A percentile compares a stretch with the other conserved stretches of the same genome.
Evolutionary conservation across 371 early-diverging fungal genomes (phyloP).

Genomic region (Amoeboaphelidium protococcarum): DNA sequence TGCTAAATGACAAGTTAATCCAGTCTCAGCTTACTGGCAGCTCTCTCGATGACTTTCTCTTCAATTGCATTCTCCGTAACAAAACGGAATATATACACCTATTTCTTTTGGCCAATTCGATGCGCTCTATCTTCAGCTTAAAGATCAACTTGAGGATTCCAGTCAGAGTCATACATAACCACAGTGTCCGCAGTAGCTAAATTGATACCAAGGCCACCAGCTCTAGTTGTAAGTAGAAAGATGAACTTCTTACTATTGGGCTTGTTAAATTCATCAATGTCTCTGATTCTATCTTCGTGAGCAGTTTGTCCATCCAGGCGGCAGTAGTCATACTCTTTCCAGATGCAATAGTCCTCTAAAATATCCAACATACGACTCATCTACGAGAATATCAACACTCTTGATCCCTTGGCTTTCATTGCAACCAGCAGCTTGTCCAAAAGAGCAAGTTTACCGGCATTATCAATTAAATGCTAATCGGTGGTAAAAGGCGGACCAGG

Average conservation of each 20-base stretch:
- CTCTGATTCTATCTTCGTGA: conserved; percentile 71
- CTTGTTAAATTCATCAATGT: conserved; percentile 86
- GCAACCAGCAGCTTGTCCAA: conserved; percentile 69
- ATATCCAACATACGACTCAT: conserved; percentile 94
- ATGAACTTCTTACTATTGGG: conserved; percentile 76
- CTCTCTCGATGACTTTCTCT: conserved; percentile 86
- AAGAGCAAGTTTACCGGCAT: conserved; percentile 87
- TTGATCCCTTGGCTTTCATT: conserved; percentile 68
- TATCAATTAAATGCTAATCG: conserved; percentile 84
- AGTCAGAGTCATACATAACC: conserved; percentile 92
- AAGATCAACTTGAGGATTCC: conserved; percentile 93
- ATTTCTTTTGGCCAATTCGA: conserved; percentile 97
- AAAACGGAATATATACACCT: conserved; percentile 90
- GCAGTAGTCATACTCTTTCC: conserved; percentile 74
- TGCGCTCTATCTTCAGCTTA: conserved; percentile 94
- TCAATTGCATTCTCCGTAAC: conserved; percentile 93
- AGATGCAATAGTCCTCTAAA: conserved; percentile 90
- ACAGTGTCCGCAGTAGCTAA: conserved; percentile 93
- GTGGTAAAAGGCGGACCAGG: conserved; percentile 88
- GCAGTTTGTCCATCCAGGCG: conserved; percentile 92
- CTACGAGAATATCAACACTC: conserved; percentile 92
- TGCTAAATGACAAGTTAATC: conserved; percentile 97
- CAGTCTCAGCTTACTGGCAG: conserved; percentile 83
- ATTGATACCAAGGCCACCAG: conserved; percentile 97
- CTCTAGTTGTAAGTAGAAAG: conserved; percentile 89